phyloP scores from a whole-genome alignment of 1,284 basidiomycete genomes.

The Afroboletus lepidellus region DNA sequence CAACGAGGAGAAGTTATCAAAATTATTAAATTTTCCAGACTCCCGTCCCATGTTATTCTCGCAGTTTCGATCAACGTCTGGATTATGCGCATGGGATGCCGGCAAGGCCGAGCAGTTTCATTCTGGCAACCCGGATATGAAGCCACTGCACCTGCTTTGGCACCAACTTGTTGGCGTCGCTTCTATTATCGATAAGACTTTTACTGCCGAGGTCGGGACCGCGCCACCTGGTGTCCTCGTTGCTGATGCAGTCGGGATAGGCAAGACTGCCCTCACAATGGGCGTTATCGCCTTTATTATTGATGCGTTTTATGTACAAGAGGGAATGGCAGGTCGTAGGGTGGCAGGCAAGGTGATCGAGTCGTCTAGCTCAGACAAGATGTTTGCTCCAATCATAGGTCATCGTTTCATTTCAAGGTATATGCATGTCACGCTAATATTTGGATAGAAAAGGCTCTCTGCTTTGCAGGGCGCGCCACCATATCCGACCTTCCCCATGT shows the following conservation, averaged over 20 bases:
- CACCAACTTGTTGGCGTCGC: constrained; percentile 9
- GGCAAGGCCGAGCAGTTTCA: constrained; percentile 1
- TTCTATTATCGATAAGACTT: constrained; percentile 1
- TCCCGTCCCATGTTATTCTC: constrained; percentile 1
- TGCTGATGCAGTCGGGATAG: constrained; percentile 7
- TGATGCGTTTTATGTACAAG: constrained; percentile 4
- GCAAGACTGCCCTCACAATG: constrained; percentile 10
- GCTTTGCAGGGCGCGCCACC: background rate
- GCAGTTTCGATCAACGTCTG: constrained; percentile 2
- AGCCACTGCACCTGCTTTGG: constrained; percentile 9
- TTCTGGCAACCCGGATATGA: constrained; percentile 4
- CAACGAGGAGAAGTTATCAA: background rate
- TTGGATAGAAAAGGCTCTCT: background rate
- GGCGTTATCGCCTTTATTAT: constrained; percentile 7
- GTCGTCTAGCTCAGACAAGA: background rate
- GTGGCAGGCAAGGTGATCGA: constrained; percentile 1
- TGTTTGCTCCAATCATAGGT: constrained; percentile 9
- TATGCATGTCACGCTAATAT: background rate
- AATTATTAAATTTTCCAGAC: constrained; percentile 2
- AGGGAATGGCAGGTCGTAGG: background rate
- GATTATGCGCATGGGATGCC: constrained; percentile 4
- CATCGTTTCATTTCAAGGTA: background rate
- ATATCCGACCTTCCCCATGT: constrained; percentile 6
- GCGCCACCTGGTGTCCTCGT: constrained; percentile 1
- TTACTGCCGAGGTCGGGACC: background rate